Conservation (phyloP, 2,329 filamentous ascomycete genomes). For the Xylaria hypoxylon region DNA sequence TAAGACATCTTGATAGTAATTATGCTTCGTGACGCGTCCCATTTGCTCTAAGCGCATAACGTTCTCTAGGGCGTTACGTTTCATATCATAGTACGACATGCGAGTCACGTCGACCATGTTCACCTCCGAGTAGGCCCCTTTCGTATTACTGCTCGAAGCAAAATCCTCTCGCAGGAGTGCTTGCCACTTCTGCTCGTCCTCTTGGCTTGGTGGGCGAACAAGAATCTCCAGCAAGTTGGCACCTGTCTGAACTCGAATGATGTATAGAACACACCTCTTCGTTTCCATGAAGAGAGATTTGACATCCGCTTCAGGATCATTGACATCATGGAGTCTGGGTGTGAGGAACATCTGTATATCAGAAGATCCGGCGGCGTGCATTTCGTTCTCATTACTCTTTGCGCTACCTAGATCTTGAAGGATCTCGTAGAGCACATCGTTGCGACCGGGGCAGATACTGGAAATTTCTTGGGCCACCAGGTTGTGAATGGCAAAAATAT, state of each 20-base stretch:
- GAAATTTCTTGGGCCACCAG: conserved; percentile 84
- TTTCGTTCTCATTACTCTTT: conserved; percentile 95
- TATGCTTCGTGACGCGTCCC: conserved; percentile 88
- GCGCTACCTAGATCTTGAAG: conserved; percentile 94
- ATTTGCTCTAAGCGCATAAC: conserved; percentile 88
- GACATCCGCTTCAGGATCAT: conserved; percentile 91
- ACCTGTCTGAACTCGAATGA: conserved; percentile 95
- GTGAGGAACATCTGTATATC: conserved; percentile 93
- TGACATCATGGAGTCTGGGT: conserved; percentile 87
- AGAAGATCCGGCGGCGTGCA: conserved; percentile 84
- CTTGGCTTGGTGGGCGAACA: conserved; percentile 84
- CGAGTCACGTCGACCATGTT: conserved; percentile 90
- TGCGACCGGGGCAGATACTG: conserved; percentile 79
- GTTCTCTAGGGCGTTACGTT: conserved; percentile 92
- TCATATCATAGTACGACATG: conserved; percentile 91
- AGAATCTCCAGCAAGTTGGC: conserved; percentile 94
- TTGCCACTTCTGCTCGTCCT: conserved; percentile 92
- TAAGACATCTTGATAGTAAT: conserved; percentile 96
- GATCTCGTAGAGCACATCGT: conserved; percentile 91
- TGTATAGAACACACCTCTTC: conserved; percentile 95
- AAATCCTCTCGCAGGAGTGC: conserved; percentile 85
- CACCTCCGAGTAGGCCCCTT: conserved; percentile 88
- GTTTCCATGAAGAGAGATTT: conserved; percentile 98
- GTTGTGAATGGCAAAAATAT: conserved; percentile 96
- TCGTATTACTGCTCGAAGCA: conserved; percentile 72